phyloP scores from a whole-genome alignment of 495 filamentous ascomycete species.

The Echria macrotheca region DNA sequence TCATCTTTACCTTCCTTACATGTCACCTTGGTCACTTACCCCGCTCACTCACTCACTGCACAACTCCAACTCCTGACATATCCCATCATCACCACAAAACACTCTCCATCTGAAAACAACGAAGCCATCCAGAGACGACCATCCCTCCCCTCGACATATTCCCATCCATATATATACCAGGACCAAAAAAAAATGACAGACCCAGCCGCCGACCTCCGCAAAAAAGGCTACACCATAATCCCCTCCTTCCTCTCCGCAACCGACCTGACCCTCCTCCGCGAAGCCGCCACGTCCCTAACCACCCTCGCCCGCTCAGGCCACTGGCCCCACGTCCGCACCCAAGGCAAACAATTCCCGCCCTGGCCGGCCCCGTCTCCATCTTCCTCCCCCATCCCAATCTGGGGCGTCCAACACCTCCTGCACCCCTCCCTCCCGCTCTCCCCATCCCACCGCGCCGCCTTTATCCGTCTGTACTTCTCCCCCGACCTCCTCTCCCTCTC shows the following conservation, averaged over 20 bases:
- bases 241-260: slow-evolving; percentile 28
- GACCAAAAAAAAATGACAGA: too few relatives aligned
- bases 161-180: too few relatives aligned
- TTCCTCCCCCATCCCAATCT: slow-evolving; percentile 53
- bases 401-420: slow-evolving; percentile 80
- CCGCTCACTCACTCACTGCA: too few relatives aligned
- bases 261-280: slow-evolving; percentile 42
- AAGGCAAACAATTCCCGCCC: slow-evolving; percentile 82
- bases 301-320: slow-evolving; percentile 51
- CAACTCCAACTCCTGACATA: too few relatives aligned
- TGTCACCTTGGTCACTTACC: too few relatives aligned
- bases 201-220: too few relatives aligned
- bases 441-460: slow-evolving; percentile 41
- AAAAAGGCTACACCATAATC: slow-evolving; percentile 34
- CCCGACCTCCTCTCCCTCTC: slow-evolving; percentile 39
- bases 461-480: slow-evolving; percentile 63
- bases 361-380: slow-evolving; percentile 54
- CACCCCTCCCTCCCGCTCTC: slow-evolving; percentile 53
- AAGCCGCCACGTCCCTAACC: slow-evolving; percentile 48
- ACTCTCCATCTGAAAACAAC: too few relatives aligned
- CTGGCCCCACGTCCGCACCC: slow-evolving; percentile 76
- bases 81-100: too few relatives aligned
- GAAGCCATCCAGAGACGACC: too few relatives aligned
- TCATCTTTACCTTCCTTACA: too few relatives aligned
- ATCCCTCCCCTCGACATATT: too few relatives aligned